Base-by-base conservation (phyloP, 495 filamentous ascomycete species). In the Penicillium taxi region DNA sequence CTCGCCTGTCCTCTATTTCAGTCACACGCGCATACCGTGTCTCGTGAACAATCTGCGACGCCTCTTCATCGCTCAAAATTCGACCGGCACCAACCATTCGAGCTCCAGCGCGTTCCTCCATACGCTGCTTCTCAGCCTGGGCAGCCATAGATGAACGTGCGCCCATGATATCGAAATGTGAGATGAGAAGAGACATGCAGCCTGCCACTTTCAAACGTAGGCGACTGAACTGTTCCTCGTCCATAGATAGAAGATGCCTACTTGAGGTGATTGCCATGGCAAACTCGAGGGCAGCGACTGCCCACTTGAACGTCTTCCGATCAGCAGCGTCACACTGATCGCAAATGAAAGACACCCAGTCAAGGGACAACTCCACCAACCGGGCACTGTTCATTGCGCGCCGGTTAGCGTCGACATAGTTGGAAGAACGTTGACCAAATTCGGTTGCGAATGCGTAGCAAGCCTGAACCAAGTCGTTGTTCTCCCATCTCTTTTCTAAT, bases 121-220 rank as follows among this genome's bases (percentile, higher is more conserved):
- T 72, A 28, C 85, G 75, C 46, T 83, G 80, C 53, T 84, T 86
- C 64, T 96, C 91, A 7, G 86, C 80, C 56, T 95, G 86, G 11
- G 91, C 91, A 2, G 91, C 91, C 32, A 95, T 72, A 9, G 79
- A 95, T 15, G 86, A 94, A 48, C 89, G 74, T 32, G 91, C 91
- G 29, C 93, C 91, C 84, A 98, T 93, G 55, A 98, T 96, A 64
- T 98, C 91, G 48, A 98, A 96, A 55, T 98, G 91, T 5, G 88
- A 95, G 43, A 98, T 96, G 17, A 98, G 74, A 20, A 98, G 74
- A 9, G 87, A 88, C 93, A 98, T 98, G 54, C 91, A 98, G 2
- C 90, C 91, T 23, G 88, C 86, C 12, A 96, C 91, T 59, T 96
- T 96, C 13, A 77, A 71, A 28, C 89, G 74, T 38, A 98, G 58